Evolutionary conservation across 2,329 filamentous ascomycete species (phyloP), one percentile per base, ranked within the genome.

Genomic region (Trichoderma atroviride): DNA sequence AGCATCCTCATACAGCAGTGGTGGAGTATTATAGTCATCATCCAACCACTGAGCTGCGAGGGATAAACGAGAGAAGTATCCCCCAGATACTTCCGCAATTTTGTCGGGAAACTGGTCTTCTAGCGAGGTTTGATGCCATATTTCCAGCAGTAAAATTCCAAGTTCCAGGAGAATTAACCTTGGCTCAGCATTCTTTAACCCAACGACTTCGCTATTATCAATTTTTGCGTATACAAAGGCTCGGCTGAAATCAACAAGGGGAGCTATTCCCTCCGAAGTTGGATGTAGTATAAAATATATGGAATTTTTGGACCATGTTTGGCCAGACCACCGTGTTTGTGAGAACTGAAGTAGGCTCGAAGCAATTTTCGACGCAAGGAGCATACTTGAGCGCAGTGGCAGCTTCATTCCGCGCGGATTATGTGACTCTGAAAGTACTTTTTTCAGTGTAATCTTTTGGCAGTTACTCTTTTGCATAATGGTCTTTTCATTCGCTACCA

Each of bases 301-400:
- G 1, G 68, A 37, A 1, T 69, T 40, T 27, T 69, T 69, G 16
- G 60, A 58, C 68, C 68, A 69, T 10, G 68, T 35, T 6, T 59
- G 35, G 2, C 68, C 29, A 13, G 43, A 47, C 68, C 68, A 69
- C 1, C 19, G 40, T 40, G 68, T 69, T 5, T 66, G 68, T 14
- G 52, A 65, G 29, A 65, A 53, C 5, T 69, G 68, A 11, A 69
- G 68, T 19, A 69, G 33, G 5, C 60, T 69, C n/a, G 68, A 69
- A 5, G 60, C 68, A 1, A 65, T 52, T 11, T 52, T 64, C 14
- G 62, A 40, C 19, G 68, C 68, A 2, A 69, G 68, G 16, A 69
- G 33, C 68, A 69, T 69, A 29, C 60, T 31, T 10, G 53, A 35
- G 4, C 55, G 60, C 6, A 69, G 53, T 37, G 68, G 60, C 16